Evolutionary conservation across 208 protist species (phyloP).

Genomic region (Wallacemonas sp.): DNA sequence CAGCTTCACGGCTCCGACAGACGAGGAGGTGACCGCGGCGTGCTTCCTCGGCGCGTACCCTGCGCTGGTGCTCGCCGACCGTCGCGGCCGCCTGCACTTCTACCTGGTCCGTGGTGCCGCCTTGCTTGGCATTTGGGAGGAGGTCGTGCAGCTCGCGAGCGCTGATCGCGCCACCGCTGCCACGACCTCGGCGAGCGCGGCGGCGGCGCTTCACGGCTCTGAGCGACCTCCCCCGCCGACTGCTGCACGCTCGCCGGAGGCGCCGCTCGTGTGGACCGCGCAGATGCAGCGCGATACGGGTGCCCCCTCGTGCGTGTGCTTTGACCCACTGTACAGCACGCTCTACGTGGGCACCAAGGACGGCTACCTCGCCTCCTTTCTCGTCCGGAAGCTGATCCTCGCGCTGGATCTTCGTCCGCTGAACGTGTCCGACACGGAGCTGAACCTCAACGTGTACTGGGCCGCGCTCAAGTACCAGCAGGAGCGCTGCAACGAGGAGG

Average conservation of each 20-base stretch:
- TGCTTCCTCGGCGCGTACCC: constrained; percentile 76
- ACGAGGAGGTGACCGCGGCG: constrained; percentile 59
- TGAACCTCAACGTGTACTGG: constrained; percentile 34
- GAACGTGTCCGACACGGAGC: constrained; percentile 25
- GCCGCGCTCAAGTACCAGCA: constrained; percentile 34
- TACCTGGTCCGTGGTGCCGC: constrained; percentile 60
- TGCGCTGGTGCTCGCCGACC: constrained; percentile 70
- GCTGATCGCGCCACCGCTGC: constrained; percentile 21
- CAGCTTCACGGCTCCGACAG: constrained; percentile 39
- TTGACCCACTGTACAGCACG: constrained; percentile 56
- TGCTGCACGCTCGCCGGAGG: background rate
- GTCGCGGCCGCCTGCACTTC: constrained; percentile 49
- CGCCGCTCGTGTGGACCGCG: constrained; percentile 32
- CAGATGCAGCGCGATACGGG: constrained; percentile 34
- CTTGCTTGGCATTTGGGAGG: constrained; percentile 54
- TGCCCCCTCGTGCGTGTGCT: constrained; percentile 47
- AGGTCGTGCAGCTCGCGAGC: constrained; percentile 50
- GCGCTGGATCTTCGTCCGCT: constrained; percentile 67
- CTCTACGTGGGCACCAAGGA: constrained; percentile 76
- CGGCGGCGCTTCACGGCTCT: background rate
- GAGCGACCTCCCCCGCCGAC: no score
- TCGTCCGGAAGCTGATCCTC: constrained; percentile 62
- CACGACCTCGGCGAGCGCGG: background rate
- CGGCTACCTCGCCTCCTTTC: constrained; percentile 68
- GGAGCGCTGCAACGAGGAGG: constrained; percentile 31